A percentile compares a stretch with the other conserved stretches of the same genome.
Conservation (phyloP, 306 rosid genomes). For the Pyrus communis region DNA sequence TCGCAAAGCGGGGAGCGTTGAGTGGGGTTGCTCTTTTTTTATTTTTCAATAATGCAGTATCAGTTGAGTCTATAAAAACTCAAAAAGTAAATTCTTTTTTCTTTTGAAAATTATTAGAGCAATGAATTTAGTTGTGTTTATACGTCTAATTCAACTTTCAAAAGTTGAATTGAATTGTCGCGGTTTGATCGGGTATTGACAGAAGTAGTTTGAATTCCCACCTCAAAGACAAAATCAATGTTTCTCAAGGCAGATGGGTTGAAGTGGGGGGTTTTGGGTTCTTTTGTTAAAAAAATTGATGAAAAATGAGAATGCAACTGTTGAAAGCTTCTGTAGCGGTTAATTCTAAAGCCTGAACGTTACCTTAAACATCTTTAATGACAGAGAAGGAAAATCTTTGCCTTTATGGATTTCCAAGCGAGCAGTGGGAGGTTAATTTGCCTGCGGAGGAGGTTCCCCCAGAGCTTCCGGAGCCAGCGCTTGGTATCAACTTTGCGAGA, state of each 20-base stretch:
- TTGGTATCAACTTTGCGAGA: constrained; percentile 65
- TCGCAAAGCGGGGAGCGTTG: too few species aligned
- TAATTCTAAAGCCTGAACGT: not conserved
- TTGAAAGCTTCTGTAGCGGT: not conserved
- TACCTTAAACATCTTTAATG: constrained; percentile 1
- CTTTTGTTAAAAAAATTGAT: not conserved
- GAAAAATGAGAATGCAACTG: not conserved
- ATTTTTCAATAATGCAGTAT: not conserved
- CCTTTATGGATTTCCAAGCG: constrained; percentile 72
- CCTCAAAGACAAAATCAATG: not conserved
- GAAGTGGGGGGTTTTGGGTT: not conserved
- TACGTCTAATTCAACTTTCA: not conserved
- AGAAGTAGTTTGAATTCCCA: not conserved
- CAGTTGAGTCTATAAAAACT: not conserved
- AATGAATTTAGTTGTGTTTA: not conserved
- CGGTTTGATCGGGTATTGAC: not conserved
- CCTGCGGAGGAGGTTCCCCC: constrained; percentile 73
- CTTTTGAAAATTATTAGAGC: not conserved
- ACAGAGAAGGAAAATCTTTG: constrained; percentile 70
- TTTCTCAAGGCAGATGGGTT: not conserved
- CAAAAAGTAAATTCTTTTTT: not conserved
- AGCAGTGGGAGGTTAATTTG: constrained; percentile 62
- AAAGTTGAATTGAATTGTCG: not conserved
- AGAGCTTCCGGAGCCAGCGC: constrained; percentile 72
- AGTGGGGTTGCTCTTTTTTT: too few species aligned